Evolutionary conservation across 805 yeast species (phyloP), one percentile per base, ranked within the genome.

Genomic region (Kuraishia floccosa): DNA sequence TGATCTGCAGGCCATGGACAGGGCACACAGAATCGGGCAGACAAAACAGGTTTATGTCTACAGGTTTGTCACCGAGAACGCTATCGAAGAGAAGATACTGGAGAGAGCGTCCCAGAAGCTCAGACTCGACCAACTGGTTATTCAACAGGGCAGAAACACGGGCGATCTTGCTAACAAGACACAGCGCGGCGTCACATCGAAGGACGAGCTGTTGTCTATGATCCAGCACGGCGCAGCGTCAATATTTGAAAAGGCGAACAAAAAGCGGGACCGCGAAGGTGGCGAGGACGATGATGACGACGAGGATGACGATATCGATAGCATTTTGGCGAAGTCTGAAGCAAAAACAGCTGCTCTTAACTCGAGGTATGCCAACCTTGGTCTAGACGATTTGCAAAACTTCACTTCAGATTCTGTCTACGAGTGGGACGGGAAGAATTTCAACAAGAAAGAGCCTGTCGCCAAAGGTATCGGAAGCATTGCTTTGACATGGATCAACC

Each of bases 101-200:
- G 97, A 89, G 48, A 69, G 96, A 36, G 98, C 98, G 1, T 93
- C 96, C 0, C 96, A 87, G 47, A 89, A 89, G 49, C 62, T 89
- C 39, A 65, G 96, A 37, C 64, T 89, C 37, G 98, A 89, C 56
- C 96, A 89, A 49, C 68, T 89, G 41, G 98, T 89, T 32, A 89
- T 89, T 43, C 98, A 89, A 51, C 97, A 89, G 49, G 96, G 94
- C 6, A 46, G 60, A 30, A 46, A 48, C 25, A 35, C 45, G 9
- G 52, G 52, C 10, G 56, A 54, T 24, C 50, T 48, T 6, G 58
- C 52, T 14, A 51, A 49, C 30, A 60, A 54, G 33, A 54, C 46
- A 24, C 51, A 47, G 25, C 60, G 58, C 36, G 63, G 59, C 7
- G 61, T 62, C 17, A n/a, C n/a, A n/a, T 64, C 76, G 3, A 80